phyloP scores from a whole-genome alignment of 108 stramenopile genomes.

The Pseudonitzschia delicatissima region DNA sequence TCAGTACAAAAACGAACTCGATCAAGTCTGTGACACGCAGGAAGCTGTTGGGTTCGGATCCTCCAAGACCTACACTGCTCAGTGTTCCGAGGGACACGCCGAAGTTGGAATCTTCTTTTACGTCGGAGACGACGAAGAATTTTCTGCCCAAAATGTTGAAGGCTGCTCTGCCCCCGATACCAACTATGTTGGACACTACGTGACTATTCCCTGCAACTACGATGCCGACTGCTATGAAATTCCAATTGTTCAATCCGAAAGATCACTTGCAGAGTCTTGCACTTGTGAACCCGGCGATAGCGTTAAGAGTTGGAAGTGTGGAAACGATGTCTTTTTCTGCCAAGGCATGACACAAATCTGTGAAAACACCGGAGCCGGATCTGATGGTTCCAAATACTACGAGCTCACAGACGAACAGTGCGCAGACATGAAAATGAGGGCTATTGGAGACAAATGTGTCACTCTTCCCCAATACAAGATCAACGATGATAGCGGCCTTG shows the following conservation, averaged over 20 bases:
- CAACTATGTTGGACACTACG: background rate
- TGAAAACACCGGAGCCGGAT: background rate
- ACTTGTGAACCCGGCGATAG: too few relatives aligned
- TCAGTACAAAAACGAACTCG: background rate
- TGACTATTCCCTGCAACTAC: background rate
- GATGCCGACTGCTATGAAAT: too few relatives aligned
- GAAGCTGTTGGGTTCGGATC: background rate
- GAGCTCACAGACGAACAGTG: background rate
- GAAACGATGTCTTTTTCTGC: background rate
- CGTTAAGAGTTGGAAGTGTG: conserved; percentile 1
- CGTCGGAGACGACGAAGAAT: background rate
- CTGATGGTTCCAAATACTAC: background rate
- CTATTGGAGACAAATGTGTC: background rate
- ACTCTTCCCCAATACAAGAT: background rate
- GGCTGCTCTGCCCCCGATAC: background rate
- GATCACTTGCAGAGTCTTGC: too few relatives aligned
- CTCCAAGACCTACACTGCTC: background rate
- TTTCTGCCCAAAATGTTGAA: background rate
- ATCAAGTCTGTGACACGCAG: background rate
- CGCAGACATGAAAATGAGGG: background rate
- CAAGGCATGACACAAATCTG: background rate
- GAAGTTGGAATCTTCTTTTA: conserved; percentile 5
- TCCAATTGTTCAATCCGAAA: too few relatives aligned
- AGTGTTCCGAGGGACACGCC: conserved; percentile 6
- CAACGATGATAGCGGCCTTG: background rate